Evolutionary conservation across 805 yeast genomes (phyloP).

Genomic region (Blastobotrys mokoenaii): DNA sequence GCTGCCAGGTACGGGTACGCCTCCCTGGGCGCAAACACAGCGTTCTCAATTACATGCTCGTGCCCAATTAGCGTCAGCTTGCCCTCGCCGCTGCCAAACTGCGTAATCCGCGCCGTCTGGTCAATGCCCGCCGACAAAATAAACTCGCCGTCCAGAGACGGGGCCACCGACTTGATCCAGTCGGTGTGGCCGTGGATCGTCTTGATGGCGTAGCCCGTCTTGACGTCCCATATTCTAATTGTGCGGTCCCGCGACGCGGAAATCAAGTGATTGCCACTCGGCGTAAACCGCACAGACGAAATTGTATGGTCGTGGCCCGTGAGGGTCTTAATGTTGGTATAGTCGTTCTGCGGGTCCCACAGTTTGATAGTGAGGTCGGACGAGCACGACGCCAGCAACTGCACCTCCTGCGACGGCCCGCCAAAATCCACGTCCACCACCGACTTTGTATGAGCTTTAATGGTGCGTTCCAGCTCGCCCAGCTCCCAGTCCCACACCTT

Average conservation of each 20-base stretch:
- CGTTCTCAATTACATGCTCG: constrained; percentile 72
- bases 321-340: constrained; percentile 51
- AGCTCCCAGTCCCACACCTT: constrained; percentile 65
- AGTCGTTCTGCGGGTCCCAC: constrained; percentile 52
- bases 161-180: constrained; percentile 59
- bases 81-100: constrained; percentile 58
- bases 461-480: constrained; percentile 50
- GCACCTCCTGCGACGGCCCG: constrained; percentile 24
- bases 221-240: constrained; percentile 67
- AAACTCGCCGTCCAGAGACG: constrained; percentile 42
- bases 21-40: constrained; percentile 51
- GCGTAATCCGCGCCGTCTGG: constrained; percentile 61
- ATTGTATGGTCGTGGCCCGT: constrained; percentile 86
- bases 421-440: constrained; percentile 56
- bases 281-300: constrained; percentile 50
- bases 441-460: constrained; percentile 69
- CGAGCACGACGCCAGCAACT: constrained; percentile 39
- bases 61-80: constrained; percentile 66
- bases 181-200: constrained; percentile 76
- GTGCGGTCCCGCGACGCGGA: constrained; percentile 89
- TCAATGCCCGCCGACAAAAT: constrained; percentile 72
- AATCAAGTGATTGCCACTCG: constrained; percentile 41
- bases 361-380: constrained; percentile 52
- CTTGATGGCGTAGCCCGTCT: constrained; percentile 55
- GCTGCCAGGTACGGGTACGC: constrained; percentile 43